Conservation (phyloP, 257 asterid species). For the Salvia splendens region DNA sequence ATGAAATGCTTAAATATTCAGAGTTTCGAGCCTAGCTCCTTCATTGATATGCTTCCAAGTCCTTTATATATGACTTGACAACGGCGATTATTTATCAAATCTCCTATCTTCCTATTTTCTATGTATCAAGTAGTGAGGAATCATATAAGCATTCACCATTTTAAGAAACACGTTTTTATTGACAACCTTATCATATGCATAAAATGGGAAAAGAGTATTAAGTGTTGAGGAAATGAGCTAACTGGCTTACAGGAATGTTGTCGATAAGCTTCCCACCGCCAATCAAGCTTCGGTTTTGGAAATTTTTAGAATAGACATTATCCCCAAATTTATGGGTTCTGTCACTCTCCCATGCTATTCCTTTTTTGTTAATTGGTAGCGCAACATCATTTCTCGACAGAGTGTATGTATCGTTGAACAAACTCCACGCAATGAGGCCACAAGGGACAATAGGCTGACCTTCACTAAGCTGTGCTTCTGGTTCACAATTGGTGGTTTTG, state of each 20-base stretch:
- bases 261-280: slow-evolving; percentile 73
- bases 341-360: slow-evolving; percentile 81
- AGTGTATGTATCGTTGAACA: slow-evolving; percentile 77
- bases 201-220: neutral
- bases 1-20: no score
- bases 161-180: neutral
- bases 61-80: no score
- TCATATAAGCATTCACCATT: neutral
- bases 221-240: slow-evolving; percentile 5
- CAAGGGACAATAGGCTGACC: slow-evolving; percentile 67
- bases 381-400: slow-evolving; percentile 43
- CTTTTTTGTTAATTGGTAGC: slow-evolving; percentile 60
- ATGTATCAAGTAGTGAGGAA: neutral
- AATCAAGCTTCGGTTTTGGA: slow-evolving; percentile 56
- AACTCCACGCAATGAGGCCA: slow-evolving; percentile 97
- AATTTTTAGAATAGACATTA: slow-evolving; percentile 68
- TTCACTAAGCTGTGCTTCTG: slow-evolving; percentile 41
- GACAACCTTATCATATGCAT: neutral
- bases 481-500: slow-evolving; percentile 52
- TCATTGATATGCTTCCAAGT: no score
- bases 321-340: slow-evolving; percentile 62
- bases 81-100: neutral
- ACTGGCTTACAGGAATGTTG: slow-evolving; percentile 64
- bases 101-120: neutral
- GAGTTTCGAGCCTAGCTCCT: no score